Evolutionary conservation across 768 basidiomycete species (phyloP).

Genomic region (Boletus patriciae): DNA sequence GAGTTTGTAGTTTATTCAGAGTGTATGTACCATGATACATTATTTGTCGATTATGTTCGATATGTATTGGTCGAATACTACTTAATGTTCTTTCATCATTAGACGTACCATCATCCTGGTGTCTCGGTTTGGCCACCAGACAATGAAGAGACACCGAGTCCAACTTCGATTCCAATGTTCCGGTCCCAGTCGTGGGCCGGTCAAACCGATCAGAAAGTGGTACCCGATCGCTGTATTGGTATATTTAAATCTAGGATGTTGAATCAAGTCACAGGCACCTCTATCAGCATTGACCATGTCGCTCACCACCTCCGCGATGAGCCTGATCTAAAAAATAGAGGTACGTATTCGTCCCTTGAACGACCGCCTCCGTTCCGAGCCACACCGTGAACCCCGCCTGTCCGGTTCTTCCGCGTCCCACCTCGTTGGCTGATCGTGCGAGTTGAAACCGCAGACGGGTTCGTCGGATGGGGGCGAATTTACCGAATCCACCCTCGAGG

Average conservation of each 20-base stretch:
- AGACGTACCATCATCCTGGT: no score
- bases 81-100: neutral
- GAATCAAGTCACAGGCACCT: neutral
- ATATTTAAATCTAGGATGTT: no score
- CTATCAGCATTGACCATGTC: slow-evolving; percentile 8
- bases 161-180: no score
- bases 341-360: no score
- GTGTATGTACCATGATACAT: slow-evolving; percentile 18
- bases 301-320: slow-evolving; percentile 5
- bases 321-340: no score
- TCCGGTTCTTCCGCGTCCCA: slow-evolving; percentile 62
- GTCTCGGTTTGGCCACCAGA: no score
- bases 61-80: neutral
- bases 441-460: slow-evolving; percentile 60
- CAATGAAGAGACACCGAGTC: no score
- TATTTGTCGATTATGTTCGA: slow-evolving; percentile 20
- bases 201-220: neutral
- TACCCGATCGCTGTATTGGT: neutral
- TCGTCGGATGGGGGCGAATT: slow-evolving; percentile 74
- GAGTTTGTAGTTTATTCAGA: slow-evolving; percentile 19
- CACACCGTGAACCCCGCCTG: neutral
- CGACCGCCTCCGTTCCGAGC: no score
- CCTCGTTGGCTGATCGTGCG: slow-evolving; percentile 75
- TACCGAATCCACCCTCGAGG: slow-evolving; percentile 72
- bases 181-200: no score